Base-by-base conservation (phyloP, 371 early-diverging fungal genomes). In the Syncephalastrum sp. region DNA sequence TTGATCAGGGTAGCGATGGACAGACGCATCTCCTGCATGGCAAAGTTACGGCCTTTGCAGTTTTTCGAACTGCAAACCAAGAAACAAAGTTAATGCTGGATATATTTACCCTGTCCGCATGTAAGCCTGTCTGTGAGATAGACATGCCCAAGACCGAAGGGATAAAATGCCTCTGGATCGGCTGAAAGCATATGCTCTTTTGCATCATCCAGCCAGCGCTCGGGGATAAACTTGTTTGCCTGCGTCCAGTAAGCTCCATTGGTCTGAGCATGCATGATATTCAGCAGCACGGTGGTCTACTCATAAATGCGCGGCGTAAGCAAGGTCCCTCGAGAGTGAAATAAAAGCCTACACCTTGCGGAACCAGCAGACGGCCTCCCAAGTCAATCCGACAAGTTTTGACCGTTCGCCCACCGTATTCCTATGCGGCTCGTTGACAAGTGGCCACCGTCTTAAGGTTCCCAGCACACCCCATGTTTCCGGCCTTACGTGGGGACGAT, bases 31-130 rank as follows among this genome's bases (percentile, higher is more conserved):
- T 81, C 81, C 60, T 72, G 72, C 45, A 62, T 45, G n/a, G 75
- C 77, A 65, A 81, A 78, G 56, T 69, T 72, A 49, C 72, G 78
- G 33, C 81, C 81, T 47, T 76, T 69, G 53, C 81, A 81, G 56
- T 76, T 76, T 33, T 79, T 59, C 15, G 77, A 64, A n/a, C 72
- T 68, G 60, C 23, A 21, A 23, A 19, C 19, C 1, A 4, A 42
- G 50, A 47, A 23, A 41, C 16, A 24, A 15, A 19, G 44, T 42
- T 24, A 10, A 17, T 7, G 25, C 15, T 15, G n/a, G n/a, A n/a
- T n/a, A n/a, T n/a, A n/a, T n/a, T n/a, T n/a, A n/a, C n/a, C n/a
- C n/a, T n/a, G n/a, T n/a, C n/a, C n/a, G n/a, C n/a, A n/a, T 27
- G 21, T 21, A 2, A 21, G 21, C 21, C 21, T 21, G 21, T 21